A percentile compares a stretch with the other conserved stretches of the same genome.
These are phyloP conservation scores for Candida labiduridarum DNA, from an alignment of 1,139 yeast species.

Conservation along the genomic window DNA sequence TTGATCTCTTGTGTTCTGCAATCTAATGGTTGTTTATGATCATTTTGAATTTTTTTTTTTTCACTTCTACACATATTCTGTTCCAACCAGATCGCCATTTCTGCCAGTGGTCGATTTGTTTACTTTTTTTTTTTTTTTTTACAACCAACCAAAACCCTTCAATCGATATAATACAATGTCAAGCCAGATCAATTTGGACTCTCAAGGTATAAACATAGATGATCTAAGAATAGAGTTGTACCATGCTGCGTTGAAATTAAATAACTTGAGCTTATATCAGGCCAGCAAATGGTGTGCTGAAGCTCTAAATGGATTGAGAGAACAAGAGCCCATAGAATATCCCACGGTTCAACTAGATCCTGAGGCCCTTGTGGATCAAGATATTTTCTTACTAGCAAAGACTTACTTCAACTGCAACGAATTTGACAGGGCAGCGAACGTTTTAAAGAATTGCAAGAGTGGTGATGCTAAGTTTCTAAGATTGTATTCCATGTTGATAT, in stretches of 20 bases:
- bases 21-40: neutral
- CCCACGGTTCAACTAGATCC: constrained; percentile 11
- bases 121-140: constrained; percentile 1
- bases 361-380: constrained; percentile 35
- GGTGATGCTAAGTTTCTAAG: constrained; percentile 64
- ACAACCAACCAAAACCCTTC: neutral
- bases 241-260: constrained; percentile 28
- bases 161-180: neutral
- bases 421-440: constrained; percentile 74
- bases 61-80: neutral
- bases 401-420: constrained; percentile 83
- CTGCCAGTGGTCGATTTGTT: neutral
- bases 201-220: constrained; percentile 4
- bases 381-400: constrained; percentile 60
- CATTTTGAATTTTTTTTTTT: neutral
- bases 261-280: constrained; percentile 57
- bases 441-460: constrained; percentile 53
- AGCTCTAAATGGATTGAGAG: constrained; percentile 55
- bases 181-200: constrained; percentile 6
- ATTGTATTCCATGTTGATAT: constrained; percentile 67
- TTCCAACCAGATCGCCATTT: no score
- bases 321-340: constrained; percentile 6
- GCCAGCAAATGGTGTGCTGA: constrained; percentile 86
- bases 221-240: constrained; percentile 27
- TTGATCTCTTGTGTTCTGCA: neutral